Base-by-base conservation (phyloP, 768 basidiomycete genomes). In the Suillus occidentalis region DNA sequence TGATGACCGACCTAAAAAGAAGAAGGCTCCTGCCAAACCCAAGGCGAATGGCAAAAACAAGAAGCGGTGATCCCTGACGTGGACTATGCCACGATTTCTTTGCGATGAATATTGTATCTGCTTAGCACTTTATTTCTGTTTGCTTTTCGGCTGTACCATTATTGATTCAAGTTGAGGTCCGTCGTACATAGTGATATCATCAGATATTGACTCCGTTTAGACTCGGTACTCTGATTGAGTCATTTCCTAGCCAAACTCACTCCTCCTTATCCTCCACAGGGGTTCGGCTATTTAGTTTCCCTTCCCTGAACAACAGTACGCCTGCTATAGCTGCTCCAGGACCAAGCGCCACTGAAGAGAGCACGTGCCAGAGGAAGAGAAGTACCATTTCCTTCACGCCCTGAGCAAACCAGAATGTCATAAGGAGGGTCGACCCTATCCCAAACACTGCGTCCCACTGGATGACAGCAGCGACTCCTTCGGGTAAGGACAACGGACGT, bases 271-370 rank as follows among this genome's bases (percentile, higher is more conserved):
- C 28, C 8, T 28, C 47, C 50, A 49, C 66, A 25, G 39, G 49
- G 18, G 7, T 31, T 18, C n/a, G 49, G 34, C 55, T 43, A 40
- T 78, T 70, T 13, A 79, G 65, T 18, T 71, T 64, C 34, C 75
- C 71, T 70, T 87, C 85, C 64, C 83, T 77, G 84, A 84, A 85
- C 55, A 86, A 71, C 37, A 81, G 76, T 3, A 82, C 76, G 2
- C 80, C 85, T 22, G 78, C 74, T 37, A 86, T 71, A 2, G 84
- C 81, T 47, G 86, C 85, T 12, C 85, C 83, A 5, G 84, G 85
- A 3, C 86, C 86, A 28, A 85, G 43, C 8, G 79, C 36, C 5
- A 80, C 75, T 8, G 77, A 78, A 8, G 80, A 79, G n/a, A 82
- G 25, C 0, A 72, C 61, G 68, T 82, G 78, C 85, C 85, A 87